Conservation (phyloP, 768 basidiomycete genomes). For the Serendipita sp. region DNA sequence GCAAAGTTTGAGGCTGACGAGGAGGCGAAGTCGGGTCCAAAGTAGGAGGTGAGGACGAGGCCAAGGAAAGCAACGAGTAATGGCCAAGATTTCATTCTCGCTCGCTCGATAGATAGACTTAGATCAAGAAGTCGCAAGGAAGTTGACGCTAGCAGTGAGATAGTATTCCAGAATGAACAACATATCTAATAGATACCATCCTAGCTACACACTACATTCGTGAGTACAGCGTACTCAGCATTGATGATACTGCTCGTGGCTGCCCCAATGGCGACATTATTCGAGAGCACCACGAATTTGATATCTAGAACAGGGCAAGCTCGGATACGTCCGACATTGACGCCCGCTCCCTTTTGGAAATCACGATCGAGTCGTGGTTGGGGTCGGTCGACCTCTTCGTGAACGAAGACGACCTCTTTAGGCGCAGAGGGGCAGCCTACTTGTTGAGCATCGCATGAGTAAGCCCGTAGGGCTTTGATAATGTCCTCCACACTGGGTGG, state of each 20-base stretch:
- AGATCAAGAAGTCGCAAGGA: too few species aligned
- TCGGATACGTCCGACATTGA: conserved; percentile 78
- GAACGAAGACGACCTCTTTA: conserved; percentile 69
- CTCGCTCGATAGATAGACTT: too few species aligned
- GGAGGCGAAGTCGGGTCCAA: too few species aligned
- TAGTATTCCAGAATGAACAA: too few species aligned
- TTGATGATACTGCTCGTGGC: conserved; percentile 97
- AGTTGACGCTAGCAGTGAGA: too few species aligned
- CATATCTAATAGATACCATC: too few species aligned
- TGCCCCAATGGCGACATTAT: conserved; percentile 91
- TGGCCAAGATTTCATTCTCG: too few species aligned
- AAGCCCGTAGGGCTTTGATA: conserved; percentile 59
- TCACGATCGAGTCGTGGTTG: conserved; percentile 88
- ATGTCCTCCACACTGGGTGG: conserved; percentile 81
- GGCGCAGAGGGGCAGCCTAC: conserved; percentile 77
- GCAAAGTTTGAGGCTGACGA: too few species aligned
- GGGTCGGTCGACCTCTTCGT: conserved; percentile 82
- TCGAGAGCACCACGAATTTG: conserved; percentile 85
- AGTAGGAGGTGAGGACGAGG: too few species aligned
- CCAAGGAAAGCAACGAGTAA: too few species aligned
- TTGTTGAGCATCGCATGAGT: conserved; percentile 58
- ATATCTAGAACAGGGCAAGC: conserved; percentile 87
- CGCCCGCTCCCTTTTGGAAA: conserved; percentile 80
- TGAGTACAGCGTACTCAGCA: conserved; percentile 83
- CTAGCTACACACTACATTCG: conserved; percentile 26